Percentiles rank a stretch among this genome's conserved stretches.
Conservation (phyloP, 2,329 filamentous ascomycete species). For the Raffaelea albimanens region DNA sequence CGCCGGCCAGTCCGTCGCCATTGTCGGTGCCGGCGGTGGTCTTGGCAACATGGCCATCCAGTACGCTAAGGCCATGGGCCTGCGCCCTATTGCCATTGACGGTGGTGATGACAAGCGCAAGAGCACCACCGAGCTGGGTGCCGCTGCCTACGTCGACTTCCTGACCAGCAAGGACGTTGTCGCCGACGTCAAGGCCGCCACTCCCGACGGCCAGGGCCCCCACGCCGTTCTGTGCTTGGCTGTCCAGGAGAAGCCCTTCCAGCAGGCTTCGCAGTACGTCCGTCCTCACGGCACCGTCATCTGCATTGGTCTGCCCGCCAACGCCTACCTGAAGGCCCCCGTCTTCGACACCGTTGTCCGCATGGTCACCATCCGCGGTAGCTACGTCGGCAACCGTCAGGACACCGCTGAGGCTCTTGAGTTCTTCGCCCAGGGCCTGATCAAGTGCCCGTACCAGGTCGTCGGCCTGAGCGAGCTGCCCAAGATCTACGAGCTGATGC, state of each 20-base stretch:
- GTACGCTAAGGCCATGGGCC: slow-evolving; percentile 35
- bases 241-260: slow-evolving; percentile 85
- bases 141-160: slow-evolving; percentile 72
- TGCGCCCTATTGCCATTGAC: slow-evolving; percentile 32
- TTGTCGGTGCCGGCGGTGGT: slow-evolving; percentile 39
- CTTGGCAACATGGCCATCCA: slow-evolving; percentile 36
- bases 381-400: slow-evolving; percentile 86
- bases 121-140: slow-evolving; percentile 56
- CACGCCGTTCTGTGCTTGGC: slow-evolving; percentile 83
- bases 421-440: slow-evolving; percentile 74
- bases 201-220: slow-evolving; percentile 71
- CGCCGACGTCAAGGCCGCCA: slow-evolving; percentile 73
- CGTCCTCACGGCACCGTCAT: slow-evolving; percentile 74
- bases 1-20: slow-evolving; percentile 28
- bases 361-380: slow-evolving; percentile 89
- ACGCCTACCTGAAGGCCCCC: slow-evolving; percentile 69
- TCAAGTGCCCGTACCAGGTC: slow-evolving; percentile 80
- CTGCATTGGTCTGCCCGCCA: slow-evolving; percentile 79
- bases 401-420: slow-evolving; percentile 85
- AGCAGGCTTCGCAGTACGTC: slow-evolving; percentile 85
- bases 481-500: slow-evolving; percentile 69
- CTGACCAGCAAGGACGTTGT: slow-evolving; percentile 65
- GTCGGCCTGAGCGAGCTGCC: slow-evolving; percentile 72
- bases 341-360: slow-evolving; percentile 82
- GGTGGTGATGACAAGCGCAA: slow-evolving; percentile 44